Evolutionary conservation across 257 asterid genomes (phyloP), one percentile per base, ranked within the genome.

Genomic region (Lithospermum erythrorhizon): DNA sequence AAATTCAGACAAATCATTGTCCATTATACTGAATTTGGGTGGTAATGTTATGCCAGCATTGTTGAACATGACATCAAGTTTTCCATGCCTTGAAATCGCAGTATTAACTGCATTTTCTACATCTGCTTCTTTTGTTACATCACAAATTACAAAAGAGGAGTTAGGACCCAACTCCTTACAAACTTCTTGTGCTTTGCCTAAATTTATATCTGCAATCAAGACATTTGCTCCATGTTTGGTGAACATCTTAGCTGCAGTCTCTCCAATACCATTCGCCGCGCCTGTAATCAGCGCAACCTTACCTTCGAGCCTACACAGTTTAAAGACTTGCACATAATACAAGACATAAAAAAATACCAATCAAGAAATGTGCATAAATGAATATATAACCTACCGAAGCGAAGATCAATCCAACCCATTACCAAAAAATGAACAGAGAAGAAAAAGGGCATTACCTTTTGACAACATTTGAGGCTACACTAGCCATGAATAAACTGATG

Each of bases 261-360:
- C 51, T 7, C 71, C 65, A 32, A 67, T 23, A 9, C 67, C 68
- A 20, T 63, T 61, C 1, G 73, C 73, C 4, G 59, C 63, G 13
- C 68, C 68, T 8, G 73, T 68, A 6, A 68, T 48, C 9, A 62
- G 60, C 15, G 73, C 68, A 25, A 68, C 68, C 64, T 68, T 68
- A 11, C 68, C 73, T 68, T 68, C 64, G 17, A 68, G 59, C 58
- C 72, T 61, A 7, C 47, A 35, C 11, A 35, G 41, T 32, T 32
- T 2, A 32, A 32, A 3, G 10, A 32, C 8, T 32, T 5, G 41
- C 6, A 35, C 47, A 6, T 35, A 35, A 11, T 9, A 0, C 15
- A 8, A 35, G 2, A 11, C 15, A 27, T 35, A 6, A 35, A 4
- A 8, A 35, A 1, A 6, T 35, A 35, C 15, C 6, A 27, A 27